Evolutionary conservation across 1,284 basidiomycete species (phyloP).

Genomic region (Austroboletus novae-zelandiae): DNA sequence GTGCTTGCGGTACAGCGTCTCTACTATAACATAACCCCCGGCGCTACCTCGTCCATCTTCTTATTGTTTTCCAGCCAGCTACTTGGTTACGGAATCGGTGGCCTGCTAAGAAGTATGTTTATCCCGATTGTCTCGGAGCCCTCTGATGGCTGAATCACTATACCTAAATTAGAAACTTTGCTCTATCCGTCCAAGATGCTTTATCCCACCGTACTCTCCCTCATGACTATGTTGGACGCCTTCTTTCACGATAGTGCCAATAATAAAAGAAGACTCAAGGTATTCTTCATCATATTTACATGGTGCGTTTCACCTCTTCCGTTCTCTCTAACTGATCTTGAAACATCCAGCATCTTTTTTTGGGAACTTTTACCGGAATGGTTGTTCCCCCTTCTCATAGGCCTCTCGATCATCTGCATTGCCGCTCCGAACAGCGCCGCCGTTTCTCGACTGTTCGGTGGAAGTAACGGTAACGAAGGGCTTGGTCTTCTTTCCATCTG

Average conservation of each 20-base stretch:
- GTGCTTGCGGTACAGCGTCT: constrained; percentile 62
- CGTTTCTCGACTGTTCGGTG: constrained; percentile 59
- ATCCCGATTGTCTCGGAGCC: neutral
- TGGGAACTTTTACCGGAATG: constrained; percentile 55
- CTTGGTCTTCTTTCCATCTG: constrained; percentile 49
- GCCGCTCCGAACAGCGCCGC: constrained; percentile 46
- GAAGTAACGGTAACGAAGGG: constrained; percentile 59
- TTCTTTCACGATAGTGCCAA: constrained; percentile 49
- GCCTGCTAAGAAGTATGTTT: constrained; percentile 48
- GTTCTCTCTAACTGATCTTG: neutral
- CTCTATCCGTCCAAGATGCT: constrained; percentile 69
- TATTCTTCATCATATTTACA: constrained; percentile 51
- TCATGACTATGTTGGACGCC: constrained; percentile 57
- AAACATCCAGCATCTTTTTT: constrained; percentile 40
- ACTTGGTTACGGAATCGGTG: constrained; percentile 58
- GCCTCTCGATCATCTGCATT: constrained; percentile 56
- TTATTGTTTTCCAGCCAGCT: constrained; percentile 62
- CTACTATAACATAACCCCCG: constrained; percentile 55
- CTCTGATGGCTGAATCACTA: too few species aligned
- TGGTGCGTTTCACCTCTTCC: constrained; percentile 25
- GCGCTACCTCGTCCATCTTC: constrained; percentile 53
- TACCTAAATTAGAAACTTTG: constrained; percentile 37
- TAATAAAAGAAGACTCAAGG: constrained; percentile 42
- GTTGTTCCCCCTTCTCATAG: constrained; percentile 49
- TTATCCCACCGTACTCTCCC: constrained; percentile 52